phyloP scores from a whole-genome alignment of 805 yeast species.

The Saccharomycopsis amapae region DNA sequence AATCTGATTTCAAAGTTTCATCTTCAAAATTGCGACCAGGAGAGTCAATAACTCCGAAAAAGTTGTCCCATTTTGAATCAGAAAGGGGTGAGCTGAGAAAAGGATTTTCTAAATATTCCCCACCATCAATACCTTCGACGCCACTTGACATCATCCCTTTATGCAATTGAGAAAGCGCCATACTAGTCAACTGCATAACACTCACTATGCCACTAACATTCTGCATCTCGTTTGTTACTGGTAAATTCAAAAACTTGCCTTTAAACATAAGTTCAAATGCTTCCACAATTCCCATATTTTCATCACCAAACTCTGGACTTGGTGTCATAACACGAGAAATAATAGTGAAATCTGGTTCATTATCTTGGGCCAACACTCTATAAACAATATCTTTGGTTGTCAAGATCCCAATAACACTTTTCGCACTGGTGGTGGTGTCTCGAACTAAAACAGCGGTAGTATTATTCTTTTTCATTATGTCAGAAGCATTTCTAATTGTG shows the following conservation, averaged over 20 bases:
- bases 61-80: conserved; percentile 28
- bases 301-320: conserved; percentile 39
- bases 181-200: conserved; percentile 38
- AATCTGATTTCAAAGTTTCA: conserved; percentile 14
- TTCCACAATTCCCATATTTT: conserved; percentile 33
- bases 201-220: conserved; percentile 36
- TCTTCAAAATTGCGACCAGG: conserved; percentile 21
- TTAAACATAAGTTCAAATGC: conserved; percentile 41
- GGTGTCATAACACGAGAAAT: conserved; percentile 40
- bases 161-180: conserved; percentile 33
- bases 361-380: conserved; percentile 32
- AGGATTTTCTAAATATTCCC: conserved; percentile 23
- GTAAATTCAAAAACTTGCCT: conserved; percentile 39
- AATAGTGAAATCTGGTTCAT: conserved; percentile 32
- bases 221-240: conserved; percentile 30
- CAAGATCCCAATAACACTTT: conserved; percentile 38
- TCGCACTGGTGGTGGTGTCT: conserved; percentile 28
- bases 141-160: conserved; percentile 23
- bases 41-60: conserved; percentile 30
- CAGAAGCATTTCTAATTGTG: conserved; percentile 34
- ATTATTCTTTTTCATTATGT: conserved; percentile 32
- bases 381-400: conserved; percentile 41
- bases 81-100: conserved; percentile 24
- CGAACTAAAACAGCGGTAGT: conserved; percentile 37
- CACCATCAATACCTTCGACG: conserved; percentile 7